Evolutionary conservation across 2,329 filamentous ascomycete species (phyloP).

Genomic region (Curvularia hawaiiensis): DNA sequence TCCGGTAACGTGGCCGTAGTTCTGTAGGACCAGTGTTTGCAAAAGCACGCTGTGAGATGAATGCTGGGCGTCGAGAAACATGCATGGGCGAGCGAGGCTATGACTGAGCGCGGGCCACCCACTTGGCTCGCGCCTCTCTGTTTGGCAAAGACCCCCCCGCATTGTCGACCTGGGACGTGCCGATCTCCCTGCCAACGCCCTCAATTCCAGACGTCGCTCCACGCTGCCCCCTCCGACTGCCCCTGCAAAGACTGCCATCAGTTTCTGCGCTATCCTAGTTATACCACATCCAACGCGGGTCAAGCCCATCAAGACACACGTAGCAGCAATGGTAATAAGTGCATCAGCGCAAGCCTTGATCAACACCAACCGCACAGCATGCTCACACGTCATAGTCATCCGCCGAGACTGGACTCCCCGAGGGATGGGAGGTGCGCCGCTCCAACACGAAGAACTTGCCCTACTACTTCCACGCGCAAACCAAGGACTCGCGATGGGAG

Average conservation of each 20-base stretch:
- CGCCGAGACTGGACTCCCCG: constrained; percentile 68
- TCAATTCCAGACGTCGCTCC: constrained; percentile 14
- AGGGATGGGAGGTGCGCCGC: constrained; percentile 93
- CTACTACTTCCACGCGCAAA: constrained; percentile 93
- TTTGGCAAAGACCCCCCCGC: constrained; percentile 24
- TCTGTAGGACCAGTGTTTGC: not conserved
- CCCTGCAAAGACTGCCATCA: constrained; percentile 9
- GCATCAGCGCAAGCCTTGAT: constrained; percentile 13
- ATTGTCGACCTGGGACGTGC: constrained; percentile 21
- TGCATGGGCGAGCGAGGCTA: not conserved
- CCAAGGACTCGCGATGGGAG: constrained; percentile 94
- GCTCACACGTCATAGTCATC: constrained; percentile 38
- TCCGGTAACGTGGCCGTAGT: not conserved
- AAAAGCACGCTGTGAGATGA: not conserved
- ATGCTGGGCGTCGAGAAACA: constrained; percentile 1
- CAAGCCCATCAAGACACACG: constrained; percentile 3
- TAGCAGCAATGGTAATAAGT: constrained; percentile 40
- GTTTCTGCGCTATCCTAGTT: constrained; percentile 1
- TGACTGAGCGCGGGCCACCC: constrained; percentile 12
- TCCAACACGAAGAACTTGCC: constrained; percentile 98
- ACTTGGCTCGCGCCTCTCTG: constrained; percentile 15
- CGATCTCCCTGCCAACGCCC: constrained; percentile 28
- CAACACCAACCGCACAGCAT: constrained; percentile 12
- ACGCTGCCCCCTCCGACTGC: constrained; percentile 7
- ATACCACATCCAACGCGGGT: constrained; percentile 1